Evolutionary conservation across 441 rosid species (phyloP).

Genomic region (Gossypium gossypioides): DNA sequence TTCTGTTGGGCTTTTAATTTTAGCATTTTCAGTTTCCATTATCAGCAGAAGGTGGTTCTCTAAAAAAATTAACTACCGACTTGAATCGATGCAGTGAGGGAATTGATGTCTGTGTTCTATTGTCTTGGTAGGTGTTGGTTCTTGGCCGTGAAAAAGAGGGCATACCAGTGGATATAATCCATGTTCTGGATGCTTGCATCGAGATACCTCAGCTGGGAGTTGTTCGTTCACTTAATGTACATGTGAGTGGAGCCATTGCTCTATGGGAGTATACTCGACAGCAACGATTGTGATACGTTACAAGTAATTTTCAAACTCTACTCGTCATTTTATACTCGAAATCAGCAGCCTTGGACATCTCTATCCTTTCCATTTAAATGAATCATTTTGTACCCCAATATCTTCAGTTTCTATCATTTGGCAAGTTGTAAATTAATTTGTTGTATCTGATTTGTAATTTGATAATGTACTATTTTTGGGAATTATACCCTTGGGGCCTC

Average conservation of each 20-base stretch:
- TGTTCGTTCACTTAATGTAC: conserved; percentile 88
- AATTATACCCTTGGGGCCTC: neutral
- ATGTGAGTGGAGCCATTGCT: conserved; percentile 93
- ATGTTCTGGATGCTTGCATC: conserved; percentile 74
- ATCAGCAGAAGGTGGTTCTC: neutral
- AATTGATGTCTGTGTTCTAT: conserved; percentile 2
- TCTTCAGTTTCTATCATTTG: neutral
- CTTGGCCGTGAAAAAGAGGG: conserved; percentile 95
- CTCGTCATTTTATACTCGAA: neutral
- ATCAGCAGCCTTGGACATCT: neutral
- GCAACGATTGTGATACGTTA: conserved; percentile 39
- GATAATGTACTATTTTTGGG: neutral
- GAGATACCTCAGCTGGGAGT: conserved; percentile 97
- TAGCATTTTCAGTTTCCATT: neutral
- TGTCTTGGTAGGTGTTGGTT: conserved; percentile 62
- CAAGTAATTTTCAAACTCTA: neutral
- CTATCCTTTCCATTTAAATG: neutral
- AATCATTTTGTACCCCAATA: neutral
- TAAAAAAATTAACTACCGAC: neutral
- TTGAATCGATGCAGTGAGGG: neutral
- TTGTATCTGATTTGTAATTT: neutral
- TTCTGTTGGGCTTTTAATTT: neutral
- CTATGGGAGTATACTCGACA: conserved; percentile 97
- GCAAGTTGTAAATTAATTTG: neutral
- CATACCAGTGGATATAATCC: conserved; percentile 84